phyloP scores from a whole-genome alignment of 2,329 filamentous ascomycete genomes.

The Pseudogymnoascus sp. region DNA sequence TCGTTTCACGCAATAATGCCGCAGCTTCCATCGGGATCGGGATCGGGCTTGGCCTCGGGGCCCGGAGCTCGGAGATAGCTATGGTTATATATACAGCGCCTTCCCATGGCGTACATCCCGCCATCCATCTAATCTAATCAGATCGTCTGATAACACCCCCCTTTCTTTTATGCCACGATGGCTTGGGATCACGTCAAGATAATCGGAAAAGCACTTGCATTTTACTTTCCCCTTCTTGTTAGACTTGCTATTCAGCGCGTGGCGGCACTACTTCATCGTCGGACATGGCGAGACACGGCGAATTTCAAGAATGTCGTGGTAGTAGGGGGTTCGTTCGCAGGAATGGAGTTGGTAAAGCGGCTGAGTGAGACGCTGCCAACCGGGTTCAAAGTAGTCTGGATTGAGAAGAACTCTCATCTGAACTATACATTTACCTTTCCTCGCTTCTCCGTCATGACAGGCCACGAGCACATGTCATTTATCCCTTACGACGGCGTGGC shows the following conservation, averaged over 20 bases:
- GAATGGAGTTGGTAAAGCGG: slow-evolving; percentile 29
- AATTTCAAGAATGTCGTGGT: slow-evolving; percentile 31
- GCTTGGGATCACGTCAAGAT: background rate
- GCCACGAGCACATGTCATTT: slow-evolving; percentile 40
- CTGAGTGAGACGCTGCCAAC: slow-evolving; percentile 34
- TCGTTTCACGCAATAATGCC: too few relatives aligned
- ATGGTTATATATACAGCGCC: background rate
- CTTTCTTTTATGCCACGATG: background rate
- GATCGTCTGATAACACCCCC: background rate
- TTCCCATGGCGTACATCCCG: background rate
- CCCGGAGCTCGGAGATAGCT: background rate
- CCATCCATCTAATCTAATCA: background rate
- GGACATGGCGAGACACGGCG: slow-evolving; percentile 13
- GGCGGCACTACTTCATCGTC: background rate
- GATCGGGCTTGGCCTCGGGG: background rate
- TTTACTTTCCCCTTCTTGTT: slow-evolving; percentile 2
- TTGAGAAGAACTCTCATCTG: slow-evolving; percentile 45
- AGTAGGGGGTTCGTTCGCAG: slow-evolving; percentile 39
- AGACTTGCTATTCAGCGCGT: slow-evolving; percentile 3
- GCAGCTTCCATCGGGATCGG: background rate
- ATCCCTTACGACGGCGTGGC: slow-evolving; percentile 37
- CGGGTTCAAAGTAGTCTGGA: slow-evolving; percentile 37
- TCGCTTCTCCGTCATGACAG: slow-evolving; percentile 36
- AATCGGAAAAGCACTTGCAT: background rate
- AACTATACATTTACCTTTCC: slow-evolving; percentile 43